Evolutionary conservation across 2,329 filamentous ascomycete genomes (phyloP).

Genomic region (Berkeleyomyces basicola): DNA sequence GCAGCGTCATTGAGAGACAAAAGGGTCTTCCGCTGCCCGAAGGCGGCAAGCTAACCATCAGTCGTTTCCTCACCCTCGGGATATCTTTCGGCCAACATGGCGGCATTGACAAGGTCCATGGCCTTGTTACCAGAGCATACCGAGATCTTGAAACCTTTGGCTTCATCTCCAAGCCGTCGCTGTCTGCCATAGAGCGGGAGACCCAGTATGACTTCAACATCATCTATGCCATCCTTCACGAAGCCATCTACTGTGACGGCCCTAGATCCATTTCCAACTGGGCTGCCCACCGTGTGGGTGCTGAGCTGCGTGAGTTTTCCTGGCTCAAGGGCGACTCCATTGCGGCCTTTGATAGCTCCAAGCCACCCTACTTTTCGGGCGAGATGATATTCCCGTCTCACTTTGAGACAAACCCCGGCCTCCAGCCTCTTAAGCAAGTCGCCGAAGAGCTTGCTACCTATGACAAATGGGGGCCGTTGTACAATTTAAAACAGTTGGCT

Average conservation of each 20-base stretch:
- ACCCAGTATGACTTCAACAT: conserved; percentile 58
- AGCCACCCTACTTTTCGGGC: conserved; percentile 63
- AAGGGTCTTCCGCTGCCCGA: conserved; percentile 42
- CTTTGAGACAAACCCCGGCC: conserved; percentile 65
- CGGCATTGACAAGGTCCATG: conserved; percentile 59
- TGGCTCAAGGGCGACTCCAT: conserved; percentile 31
- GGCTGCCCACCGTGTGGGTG: conserved; percentile 52
- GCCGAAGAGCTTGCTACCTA: conserved; percentile 55
- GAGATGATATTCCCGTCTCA: conserved; percentile 86
- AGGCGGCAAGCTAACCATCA: conserved; percentile 55
- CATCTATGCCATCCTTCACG: conserved; percentile 76
- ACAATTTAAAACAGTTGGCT: conserved; percentile 55
- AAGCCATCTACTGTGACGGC: conserved; percentile 69
- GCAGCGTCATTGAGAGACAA: conserved; percentile 42
- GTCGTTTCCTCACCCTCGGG: conserved; percentile 62
- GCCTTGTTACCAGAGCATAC: conserved; percentile 51
- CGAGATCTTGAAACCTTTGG: conserved; percentile 61
- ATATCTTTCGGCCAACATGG: conserved; percentile 65
- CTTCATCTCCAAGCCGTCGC: conserved; percentile 55
- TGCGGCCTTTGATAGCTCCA: conserved; percentile 19
- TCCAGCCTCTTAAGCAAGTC: conserved; percentile 48
- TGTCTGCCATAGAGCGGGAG: conserved; percentile 50
- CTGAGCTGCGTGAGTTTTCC: conserved; percentile 28
- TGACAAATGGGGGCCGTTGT: conserved; percentile 57
- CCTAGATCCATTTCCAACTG: conserved; percentile 48